Conservation (phyloP, 2,329 filamentous ascomycete species). For the Teratosphaeria zuluensis region DNA sequence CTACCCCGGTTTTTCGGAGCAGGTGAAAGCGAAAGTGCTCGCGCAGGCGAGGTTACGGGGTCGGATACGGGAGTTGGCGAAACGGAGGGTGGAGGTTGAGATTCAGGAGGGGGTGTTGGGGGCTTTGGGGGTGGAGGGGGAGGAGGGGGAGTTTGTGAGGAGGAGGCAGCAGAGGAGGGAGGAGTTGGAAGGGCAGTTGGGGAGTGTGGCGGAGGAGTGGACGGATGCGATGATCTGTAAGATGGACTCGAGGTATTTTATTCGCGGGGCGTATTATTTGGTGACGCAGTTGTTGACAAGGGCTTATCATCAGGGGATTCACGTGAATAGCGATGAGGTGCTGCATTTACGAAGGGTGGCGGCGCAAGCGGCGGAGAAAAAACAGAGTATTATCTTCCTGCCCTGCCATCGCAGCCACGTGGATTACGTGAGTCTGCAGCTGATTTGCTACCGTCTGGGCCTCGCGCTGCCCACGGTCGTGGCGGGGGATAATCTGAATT, state of each 20-base stretch:
- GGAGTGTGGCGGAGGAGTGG: conserved; percentile 74
- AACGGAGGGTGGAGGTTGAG: conserved; percentile 64
- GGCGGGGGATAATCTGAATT: conserved; percentile 91
- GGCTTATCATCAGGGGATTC: conserved; percentile 92
- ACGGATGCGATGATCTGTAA: conserved; percentile 98
- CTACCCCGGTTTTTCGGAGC: conserved; percentile 82
- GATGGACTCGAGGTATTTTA: conserved; percentile 90
- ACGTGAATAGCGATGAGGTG: conserved; percentile 92
- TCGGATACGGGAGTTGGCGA: conserved; percentile 68
- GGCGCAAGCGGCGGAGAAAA: conserved; percentile 70
- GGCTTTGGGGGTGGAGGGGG: conserved; percentile 39
- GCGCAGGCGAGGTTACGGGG: conserved; percentile 63
- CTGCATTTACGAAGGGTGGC: conserved; percentile 72
- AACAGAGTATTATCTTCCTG: conserved; percentile 91
- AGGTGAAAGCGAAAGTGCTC: conserved; percentile 73
- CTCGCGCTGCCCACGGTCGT: conserved; percentile 85
- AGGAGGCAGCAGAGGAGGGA: conserved; percentile 9
- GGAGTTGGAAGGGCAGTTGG: conserved; percentile 61
- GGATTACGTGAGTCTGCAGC: conserved; percentile 87
- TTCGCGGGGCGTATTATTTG: conserved; percentile 84
- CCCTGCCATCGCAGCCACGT: conserved; percentile 93
- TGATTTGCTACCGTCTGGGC: conserved; percentile 91
- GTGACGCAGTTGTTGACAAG: conserved; percentile 78
- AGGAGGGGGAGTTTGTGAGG: conserved; percentile 49
- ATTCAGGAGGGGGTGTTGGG: conserved; percentile 61